phyloP scores from a whole-genome alignment of 2,329 filamentous ascomycete species.

The Cucurbitaria berberidis region DNA sequence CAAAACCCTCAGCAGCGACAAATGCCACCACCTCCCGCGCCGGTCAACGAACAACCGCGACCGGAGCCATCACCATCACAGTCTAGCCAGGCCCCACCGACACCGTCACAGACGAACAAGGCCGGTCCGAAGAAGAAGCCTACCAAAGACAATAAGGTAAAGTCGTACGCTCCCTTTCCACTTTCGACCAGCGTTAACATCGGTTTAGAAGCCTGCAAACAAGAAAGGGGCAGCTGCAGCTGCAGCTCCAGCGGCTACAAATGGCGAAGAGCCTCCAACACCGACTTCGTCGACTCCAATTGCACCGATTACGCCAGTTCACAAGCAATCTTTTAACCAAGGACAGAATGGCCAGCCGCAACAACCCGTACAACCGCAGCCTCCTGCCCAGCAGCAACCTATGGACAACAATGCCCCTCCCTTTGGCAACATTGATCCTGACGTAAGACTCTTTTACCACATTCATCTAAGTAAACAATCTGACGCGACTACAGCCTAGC shows the following conservation, averaged over 20 bases:
- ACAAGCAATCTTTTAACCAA: conserved; percentile 46
- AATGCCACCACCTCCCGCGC: conserved; percentile 57
- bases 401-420: conserved; percentile 46
- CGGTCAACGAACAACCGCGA: conserved; percentile 49
- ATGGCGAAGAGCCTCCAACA: conserved; percentile 55
- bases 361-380: conserved; percentile 41
- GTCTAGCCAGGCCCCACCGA: conserved; percentile 68
- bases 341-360: conserved; percentile 45
- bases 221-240: conserved; percentile 47
- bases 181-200: conserved; percentile 42
- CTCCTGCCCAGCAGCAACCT: conserved; percentile 37
- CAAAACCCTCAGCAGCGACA: conserved; percentile 75
- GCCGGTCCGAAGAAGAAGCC: conserved; percentile 77
- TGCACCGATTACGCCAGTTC: conserved; percentile 56
- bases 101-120: conserved; percentile 76
- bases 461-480: conserved; percentile 21
- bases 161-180: conserved; percentile 37
- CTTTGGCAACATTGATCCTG: conserved; percentile 50
- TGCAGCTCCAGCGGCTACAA: conserved; percentile 51
- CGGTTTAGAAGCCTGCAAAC: conserved; percentile 50
- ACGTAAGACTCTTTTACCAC: conserved; percentile 33
- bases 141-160: conserved; percentile 74
- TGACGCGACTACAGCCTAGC: conserved; percentile 40
- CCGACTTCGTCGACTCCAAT: conserved; percentile 57
- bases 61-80: conserved; percentile 57